Evolutionary conservation across 2,329 filamentous ascomycete species (phyloP).

Genomic region (Hypoxylon sp.): DNA sequence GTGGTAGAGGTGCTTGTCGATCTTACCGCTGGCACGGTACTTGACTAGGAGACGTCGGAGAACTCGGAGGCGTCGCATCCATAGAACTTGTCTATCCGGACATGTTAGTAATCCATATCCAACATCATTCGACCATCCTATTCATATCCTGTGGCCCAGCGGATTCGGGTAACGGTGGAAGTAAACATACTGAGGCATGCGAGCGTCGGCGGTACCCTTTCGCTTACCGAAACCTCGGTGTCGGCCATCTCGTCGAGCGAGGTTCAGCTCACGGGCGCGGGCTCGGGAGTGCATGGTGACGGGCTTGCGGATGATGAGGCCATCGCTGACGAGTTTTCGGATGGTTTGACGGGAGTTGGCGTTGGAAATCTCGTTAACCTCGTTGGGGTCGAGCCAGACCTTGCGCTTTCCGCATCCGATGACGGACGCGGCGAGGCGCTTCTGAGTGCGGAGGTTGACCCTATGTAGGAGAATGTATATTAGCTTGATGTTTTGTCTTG

Average conservation of each 20-base stretch:
- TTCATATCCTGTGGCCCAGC: not conserved
- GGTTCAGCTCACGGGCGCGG: conserved; percentile 94
- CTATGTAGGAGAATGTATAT: conserved; percentile 65
- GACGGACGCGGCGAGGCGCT: conserved; percentile 99
- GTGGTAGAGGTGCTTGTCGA: conserved; percentile 99
- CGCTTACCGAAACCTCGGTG: conserved; percentile 99
- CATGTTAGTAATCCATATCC: conserved; percentile 19
- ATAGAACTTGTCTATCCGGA: conserved; percentile 86
- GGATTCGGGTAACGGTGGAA: not conserved
- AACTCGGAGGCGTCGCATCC: conserved; percentile 99
- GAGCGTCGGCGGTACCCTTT: conserved; percentile 99
- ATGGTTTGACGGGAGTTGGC: conserved; percentile 99
- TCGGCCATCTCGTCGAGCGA: conserved; percentile 93
- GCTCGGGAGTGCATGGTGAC: conserved; percentile 99
- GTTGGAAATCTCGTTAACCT: conserved; percentile 99
- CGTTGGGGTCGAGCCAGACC: conserved; percentile 99
- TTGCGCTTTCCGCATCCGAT: conserved; percentile 99
- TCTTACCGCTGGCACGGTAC: conserved; percentile 99
- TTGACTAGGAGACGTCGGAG: conserved; percentile 99
- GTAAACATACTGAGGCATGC: conserved; percentile 91
- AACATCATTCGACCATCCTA: not conserved
- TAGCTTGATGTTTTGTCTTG: conserved; percentile 9
- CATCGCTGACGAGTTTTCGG: conserved; percentile 99
- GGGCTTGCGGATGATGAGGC: conserved; percentile 99
- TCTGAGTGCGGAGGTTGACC: conserved; percentile 99